Conservation (phyloP, 2,329 filamentous ascomycete species). For the Apiospora arundinis region DNA sequence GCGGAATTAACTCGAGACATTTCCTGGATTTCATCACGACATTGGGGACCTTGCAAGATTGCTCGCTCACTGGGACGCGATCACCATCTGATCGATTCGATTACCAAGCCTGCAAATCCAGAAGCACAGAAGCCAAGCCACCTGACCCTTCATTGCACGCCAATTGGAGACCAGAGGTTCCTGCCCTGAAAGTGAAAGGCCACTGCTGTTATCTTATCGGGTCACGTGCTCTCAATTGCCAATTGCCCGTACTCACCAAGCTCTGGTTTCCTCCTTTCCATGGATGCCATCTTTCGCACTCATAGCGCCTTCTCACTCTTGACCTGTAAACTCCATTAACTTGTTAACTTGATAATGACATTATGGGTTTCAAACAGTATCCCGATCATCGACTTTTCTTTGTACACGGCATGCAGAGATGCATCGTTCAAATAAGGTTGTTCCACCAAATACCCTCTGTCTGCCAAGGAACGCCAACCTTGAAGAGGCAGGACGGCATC, state of each 20-base stretch:
- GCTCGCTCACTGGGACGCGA: background rate
- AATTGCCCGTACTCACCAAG: no score
- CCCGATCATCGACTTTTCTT: background rate
- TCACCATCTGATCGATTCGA: background rate
- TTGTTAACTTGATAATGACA: no score
- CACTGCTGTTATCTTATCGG: background rate
- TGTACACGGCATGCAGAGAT: background rate
- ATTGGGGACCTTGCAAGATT: no score
- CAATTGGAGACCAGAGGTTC: background rate
- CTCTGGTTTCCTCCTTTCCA: background rate
- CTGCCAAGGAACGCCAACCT: background rate
- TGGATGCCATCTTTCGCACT: background rate
- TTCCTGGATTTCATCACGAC: background rate
- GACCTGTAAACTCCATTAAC: background rate
- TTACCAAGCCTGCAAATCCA: background rate
- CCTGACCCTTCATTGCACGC: background rate
- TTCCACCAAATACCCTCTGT: background rate
- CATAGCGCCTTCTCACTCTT: background rate
- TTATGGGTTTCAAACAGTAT: background rate
- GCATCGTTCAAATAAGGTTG: slow-evolving; percentile 1
- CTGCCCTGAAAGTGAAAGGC: background rate
- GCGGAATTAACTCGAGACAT: slow-evolving; percentile 1
- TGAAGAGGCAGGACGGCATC: background rate
- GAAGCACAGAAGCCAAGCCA: no score
- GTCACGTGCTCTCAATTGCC: background rate